Evolutionary conservation across 352 stramenopile species (phyloP), one percentile per base, ranked within the genome.

Genomic region (Phytophthora citricola): DNA sequence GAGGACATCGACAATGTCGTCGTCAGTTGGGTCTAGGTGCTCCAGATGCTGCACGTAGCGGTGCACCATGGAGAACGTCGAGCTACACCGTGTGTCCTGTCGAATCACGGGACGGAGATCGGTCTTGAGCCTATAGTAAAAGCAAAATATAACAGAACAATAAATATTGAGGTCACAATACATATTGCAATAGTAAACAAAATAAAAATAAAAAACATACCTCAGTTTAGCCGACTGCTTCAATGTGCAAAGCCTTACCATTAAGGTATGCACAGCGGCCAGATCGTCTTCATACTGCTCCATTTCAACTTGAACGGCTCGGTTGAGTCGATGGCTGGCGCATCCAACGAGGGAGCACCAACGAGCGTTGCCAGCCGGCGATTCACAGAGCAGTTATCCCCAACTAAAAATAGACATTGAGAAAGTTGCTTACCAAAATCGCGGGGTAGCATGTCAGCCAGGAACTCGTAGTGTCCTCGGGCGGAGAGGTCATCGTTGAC

Each of bases 191-290:
- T 15, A n/a, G 7, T 7, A 50, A 52, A 52, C 15, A 4, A 52
- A 40, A 32, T 54, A 29, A 41, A 41, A 17, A 17, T 17, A 41
- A 15, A 41, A 4, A n/a, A 41, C 39, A 12, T 36, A 36, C 29
- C 6, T 58, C 20, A 58, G 41, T 38, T 60, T 45, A n/a, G 15
- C 51, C 29, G 48, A 41, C 36, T 20, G 36, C 36, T 41, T 41
- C 0, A 41, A 17, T 5, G 54, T 53, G 1, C 27, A n/a, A 2
- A 55, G 44, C 5, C 9, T 22, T 4, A 41, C 12, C 43, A 63
- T 55, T 9, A 53, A n/a, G 6, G 32, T 17, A 20, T 63, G 44
- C 20, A 63, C 22, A 5, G 14, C 3, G 9, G 26, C 20, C 5
- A 41, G 12, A 29, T 63, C 55, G 0, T 63, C 14, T 31, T 29